Conservation (phyloP, 2,329 filamentous ascomycete species). For the Fusarium palustre region DNA sequence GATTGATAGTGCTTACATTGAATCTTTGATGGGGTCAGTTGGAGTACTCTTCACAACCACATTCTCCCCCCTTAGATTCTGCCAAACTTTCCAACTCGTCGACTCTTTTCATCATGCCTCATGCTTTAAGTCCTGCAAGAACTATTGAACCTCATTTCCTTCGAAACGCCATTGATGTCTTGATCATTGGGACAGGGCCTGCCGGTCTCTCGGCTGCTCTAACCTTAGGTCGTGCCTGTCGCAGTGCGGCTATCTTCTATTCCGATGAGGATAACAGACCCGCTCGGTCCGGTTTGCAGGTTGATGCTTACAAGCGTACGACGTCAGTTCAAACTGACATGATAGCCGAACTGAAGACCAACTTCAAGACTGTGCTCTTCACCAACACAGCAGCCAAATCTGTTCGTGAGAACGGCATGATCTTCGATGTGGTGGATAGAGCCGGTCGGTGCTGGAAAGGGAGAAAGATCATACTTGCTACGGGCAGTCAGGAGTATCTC, state of each 20-base stretch:
- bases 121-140: background rate
- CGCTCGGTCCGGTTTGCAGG: fast-evolving
- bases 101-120: background rate
- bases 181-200: background rate
- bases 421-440: background rate
- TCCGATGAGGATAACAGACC: fast-evolving
- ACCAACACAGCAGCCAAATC: background rate
- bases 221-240: background rate
- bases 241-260: background rate
- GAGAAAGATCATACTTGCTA: slow-evolving; percentile 3
- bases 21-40: background rate
- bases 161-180: slow-evolving; percentile 12
- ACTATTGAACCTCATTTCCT: slow-evolving; percentile 2
- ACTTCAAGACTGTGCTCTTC: background rate
- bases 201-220: slow-evolving; percentile 8
- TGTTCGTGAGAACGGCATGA: background rate
- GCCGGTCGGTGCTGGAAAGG: background rate
- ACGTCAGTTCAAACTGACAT: background rate
- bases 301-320: fast-evolving
- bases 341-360: background rate
- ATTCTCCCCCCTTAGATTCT: too few species aligned
- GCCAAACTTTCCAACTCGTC: background rate
- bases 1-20: background rate
- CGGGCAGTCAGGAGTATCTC: fast-evolving
- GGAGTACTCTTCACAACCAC: fast-evolving